Evolutionary conservation across 306 rosid genomes (phyloP), one percentile per base, ranked within the genome.

Genomic region (Mimosa pudica): DNA sequence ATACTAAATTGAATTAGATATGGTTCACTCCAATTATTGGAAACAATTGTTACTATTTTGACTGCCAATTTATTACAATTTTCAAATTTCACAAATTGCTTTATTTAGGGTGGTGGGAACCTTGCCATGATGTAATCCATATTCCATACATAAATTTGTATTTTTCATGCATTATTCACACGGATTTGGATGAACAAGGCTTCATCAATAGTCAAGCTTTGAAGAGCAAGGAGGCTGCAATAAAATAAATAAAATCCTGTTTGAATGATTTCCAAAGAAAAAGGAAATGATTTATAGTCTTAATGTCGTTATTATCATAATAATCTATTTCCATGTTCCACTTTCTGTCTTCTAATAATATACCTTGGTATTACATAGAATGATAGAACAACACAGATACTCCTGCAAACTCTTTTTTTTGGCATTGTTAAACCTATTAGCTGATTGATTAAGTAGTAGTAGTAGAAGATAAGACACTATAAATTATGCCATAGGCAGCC

Each of bases 401-500:
- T 69, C 38, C 33, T 18, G 55, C 45, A 2, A 38, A 38, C 42
- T 38, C 5, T 38, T 38, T 10, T 77, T 35, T 64, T 18, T 46
- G 16, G 65, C 71, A 63, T 3, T 16, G 4, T 47, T 52, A 38
- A 68, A 63, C 30, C 45, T 47, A 30, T 17, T 47, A 73, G 64
- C 48, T 73, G 14, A 81, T 68, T 44, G 9, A 45, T 6, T 54
- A 54, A 54, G 9, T 17, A 30, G 30, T 69, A 42, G 52, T 24
- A 24, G 30, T 24, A 0, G 30, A 24, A 24, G 30, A 24, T 0
- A 74, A 24, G 51, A n/a, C 57, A 52, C 61, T 79, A 82, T 48
- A 45, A 44, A 64, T 81, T 74, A 55, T 65, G 86, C 94, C 91
- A 90, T 74, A 90, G 77, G 74, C 82, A 64, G 63, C 61, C 75